Evolutionary conservation across 352 stramenopile genomes (phyloP), one percentile per base, ranked within the genome.

Genomic region (Globisporangium nodosum): DNA sequence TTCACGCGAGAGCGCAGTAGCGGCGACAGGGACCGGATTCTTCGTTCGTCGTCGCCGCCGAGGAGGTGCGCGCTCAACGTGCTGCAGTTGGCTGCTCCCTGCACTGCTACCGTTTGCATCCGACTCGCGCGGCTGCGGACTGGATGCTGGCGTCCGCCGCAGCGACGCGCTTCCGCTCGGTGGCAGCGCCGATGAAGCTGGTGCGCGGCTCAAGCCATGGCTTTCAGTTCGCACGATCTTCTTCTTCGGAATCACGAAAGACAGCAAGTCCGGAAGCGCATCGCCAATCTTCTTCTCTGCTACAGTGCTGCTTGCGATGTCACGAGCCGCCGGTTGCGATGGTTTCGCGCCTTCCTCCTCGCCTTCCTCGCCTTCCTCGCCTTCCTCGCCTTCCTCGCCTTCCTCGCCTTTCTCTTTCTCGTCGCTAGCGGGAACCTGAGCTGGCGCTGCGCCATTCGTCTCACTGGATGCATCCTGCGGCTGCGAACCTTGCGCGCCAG

Each of bases 201-300:
- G 6, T 8, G 31, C 45, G 45, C 45, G 45, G 13, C 45, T 49
- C 20, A 5, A 13, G 1, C n/a, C 40, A 9, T 21, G 40, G 18
- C 40, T 49, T 20, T 58, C 39, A 4, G 61, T 46, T 35, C 59
- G 53, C 35, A 27, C 60, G 47, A 65, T 49, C 50, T 64, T 68
- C 52, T 76, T 79, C 52, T 79, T 79, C 11, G 71, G 71, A 15
- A 79, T 79, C 15, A 79, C 58, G 60, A 79, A 79, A 2, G 71
- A 74, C 35, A 72, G 39, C 20, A 68, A 50, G 56, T 79, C 65
- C 1, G 52, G 49, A 12, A 57, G n/a, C 1, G 27, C 56, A n/a
- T 16, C 24, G 21, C 21, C 13, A 16, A 12, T 2, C 12, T 43
- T 43, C 3, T 5, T 52, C 35, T 12, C 21, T 6, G 6, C 21